Base-by-base conservation (phyloP, 306 rosid genomes). In the Notholithocarpus densiflorus region DNA sequence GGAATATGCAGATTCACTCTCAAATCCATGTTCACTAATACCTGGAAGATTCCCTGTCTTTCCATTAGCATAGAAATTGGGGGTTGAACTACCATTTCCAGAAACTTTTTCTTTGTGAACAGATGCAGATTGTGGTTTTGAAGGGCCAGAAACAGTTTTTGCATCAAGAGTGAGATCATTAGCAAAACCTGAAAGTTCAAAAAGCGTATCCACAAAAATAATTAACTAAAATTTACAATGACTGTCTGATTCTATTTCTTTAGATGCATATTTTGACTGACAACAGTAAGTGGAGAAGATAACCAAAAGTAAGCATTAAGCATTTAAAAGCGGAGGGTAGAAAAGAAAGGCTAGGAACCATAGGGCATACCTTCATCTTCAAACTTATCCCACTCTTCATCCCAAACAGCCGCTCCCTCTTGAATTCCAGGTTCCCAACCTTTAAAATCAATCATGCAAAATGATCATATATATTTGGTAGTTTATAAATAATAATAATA, bases 321-420 rank as follows among this genome's bases (percentile, higher is more conserved):
- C 53, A 48, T 48, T 48, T 2, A 12, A 12, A 48, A 48, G 53
- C 1, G 1, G 17, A 48, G 53, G 53, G 53, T 17, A 17, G 18
- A n/a, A 23, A 48, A 13, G 60, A 77, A 60, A 54, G 19, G 15
- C 51, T 24, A 48, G 37, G 34, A 77, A 23, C 31, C 55, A 52
- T 20, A 73, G 68, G 72, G 80, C 86, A 65, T 79, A 95, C 98
- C 98, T 87, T 91, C 98, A 70, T 95, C 98, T 84, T 95, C 98
- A 74, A 95, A 95, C 84, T 95, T 95, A 89, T 95, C 98, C 98
- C 98, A 95, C 59, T 95, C 98, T 88, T 95, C 98, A 79, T 95
- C 98, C 98, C 98, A 95, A 70, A 83, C 87, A 79, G 94, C 90
- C 61, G 98, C 92, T 66, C 79, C 90, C 66, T 91, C 98, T 18